Evolutionary conservation across 352 stramenopile genomes (phyloP), one percentile per base, ranked within the genome.

Genomic region (Achlya hypogyna): DNA sequence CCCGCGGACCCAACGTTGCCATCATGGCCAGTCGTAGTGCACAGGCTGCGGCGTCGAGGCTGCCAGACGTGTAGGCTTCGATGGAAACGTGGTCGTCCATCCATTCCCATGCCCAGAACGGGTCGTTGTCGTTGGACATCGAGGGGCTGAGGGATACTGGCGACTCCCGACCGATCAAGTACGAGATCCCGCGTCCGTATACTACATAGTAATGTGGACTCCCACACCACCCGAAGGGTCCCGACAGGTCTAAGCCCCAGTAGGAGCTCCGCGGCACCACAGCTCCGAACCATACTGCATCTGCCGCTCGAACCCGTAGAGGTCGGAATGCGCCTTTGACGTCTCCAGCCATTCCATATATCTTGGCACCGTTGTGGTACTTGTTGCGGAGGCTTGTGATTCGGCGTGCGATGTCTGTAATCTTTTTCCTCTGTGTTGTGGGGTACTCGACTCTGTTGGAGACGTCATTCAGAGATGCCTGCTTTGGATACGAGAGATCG

Each of bases 81-180:
- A 70, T 51, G 9, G 58, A n/a, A n/a, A 63, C 31, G 43, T 63
- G 40, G 28, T 70, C 63, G 45, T 70, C 52, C 14, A 64, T 53
- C 63, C 63, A 64, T 31, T 64, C 52, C n/a, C 52, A 64, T 5
- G 40, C 10, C 14, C 53, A 64, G 40, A 64, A 70, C 16, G 32
- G 51, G 5, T 47, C 51, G 2, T 34, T 31, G 38, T 69, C 49
- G 6, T 1, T 52, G n/a, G 10, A 45, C 35, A 12, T 4, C 2
- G 35, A 25, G 3, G 5, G n/a, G 22, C 54, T 35, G 23, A 43
- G 40, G 10, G 6, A 45, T 40, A 22, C 5, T 6, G 34, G 34
- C 14, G 34, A 42, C 27, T 32, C 34, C 43, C 20, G 22, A 45
- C 23, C 20, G 18, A 54, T 9, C 10, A 56, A 31, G 5, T 18